Evolutionary conservation across 176 grass and related monocot species (phyloP), one percentile per base, ranked within the genome.

Genomic region (Raddia distichophylla): DNA sequence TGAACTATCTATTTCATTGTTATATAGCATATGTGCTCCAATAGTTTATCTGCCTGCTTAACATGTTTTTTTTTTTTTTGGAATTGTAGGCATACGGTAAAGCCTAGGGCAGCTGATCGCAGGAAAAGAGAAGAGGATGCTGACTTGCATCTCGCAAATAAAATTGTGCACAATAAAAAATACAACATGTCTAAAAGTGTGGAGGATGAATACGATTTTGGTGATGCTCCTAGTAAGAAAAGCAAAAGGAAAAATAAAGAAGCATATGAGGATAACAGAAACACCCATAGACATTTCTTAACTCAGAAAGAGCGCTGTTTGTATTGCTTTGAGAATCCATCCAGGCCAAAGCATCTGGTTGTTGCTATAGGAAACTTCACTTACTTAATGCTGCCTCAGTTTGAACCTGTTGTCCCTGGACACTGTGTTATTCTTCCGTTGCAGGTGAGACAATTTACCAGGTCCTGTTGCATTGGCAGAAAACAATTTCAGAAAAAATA

Each of bases 191-290:
- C 75, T 80, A 88, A 86, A 83, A 94, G 84, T 60, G 79, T 90
- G 49, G 96, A 95, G n/a, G 96, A 95, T 78, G 95, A 98, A 89
- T 98, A 98, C 53, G 92, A 94, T 65, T 98, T 87, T 93, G 96
- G 88, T 82, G 84, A 82, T 87, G 90, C 93, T 73, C 89, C 93
- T 20, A 84, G 62, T 76, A 98, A 81, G 82, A 98, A 91, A 60
- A 79, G 56, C 55, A 95, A 95, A 76, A 91, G 74, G 71, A 97
- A 64, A 78, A 89, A 67, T 22, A 80, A 88, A 77, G 82, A 86
- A 54, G 64, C 69, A 51, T 71, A 64, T 14, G 77, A 82, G 46
- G 93, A 83, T 52, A 91, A 83, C 55, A 78, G 79, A 54, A 69
- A 62, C 79, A 78, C 33, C 48, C 67, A 10, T 51, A 87, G 66